These are phyloP conservation scores for Pholiota molesta DNA, from an alignment of 768 basidiomycete genomes.

Conservation along the genomic window DNA sequence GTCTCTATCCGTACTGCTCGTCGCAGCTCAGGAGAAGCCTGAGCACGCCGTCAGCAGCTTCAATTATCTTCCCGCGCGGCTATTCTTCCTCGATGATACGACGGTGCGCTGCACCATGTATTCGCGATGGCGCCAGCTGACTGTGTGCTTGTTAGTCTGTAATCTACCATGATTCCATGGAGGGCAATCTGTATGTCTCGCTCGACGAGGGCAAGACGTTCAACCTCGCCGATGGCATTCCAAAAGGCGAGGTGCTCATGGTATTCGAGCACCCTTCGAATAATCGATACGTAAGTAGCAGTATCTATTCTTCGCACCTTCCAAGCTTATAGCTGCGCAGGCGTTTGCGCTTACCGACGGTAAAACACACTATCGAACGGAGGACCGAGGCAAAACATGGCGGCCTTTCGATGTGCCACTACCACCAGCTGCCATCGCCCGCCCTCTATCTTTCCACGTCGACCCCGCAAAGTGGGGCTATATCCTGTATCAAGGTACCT, in stretches of 20 bases:
- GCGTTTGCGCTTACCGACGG: conserved; percentile 83
- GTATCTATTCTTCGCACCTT: neutral
- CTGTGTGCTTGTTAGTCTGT: conserved; percentile 40
- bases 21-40: conserved; percentile 38
- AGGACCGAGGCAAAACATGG: conserved; percentile 90
- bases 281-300: conserved; percentile 63
- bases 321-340: conserved; percentile 38
- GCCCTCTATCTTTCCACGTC: conserved; percentile 88
- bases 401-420: conserved; percentile 71
- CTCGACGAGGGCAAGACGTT: conserved; percentile 84
- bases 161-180: conserved; percentile 79
- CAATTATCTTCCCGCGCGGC: conserved; percentile 68
- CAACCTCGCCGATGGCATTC: conserved; percentile 53
- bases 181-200: conserved; percentile 76
- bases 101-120: conserved; percentile 46
- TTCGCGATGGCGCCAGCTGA: conserved; percentile 13
- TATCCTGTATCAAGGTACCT: conserved; percentile 79
- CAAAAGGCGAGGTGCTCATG: conserved; percentile 60
- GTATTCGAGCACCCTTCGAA: conserved; percentile 89
- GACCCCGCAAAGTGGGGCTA: conserved; percentile 68
- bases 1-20: conserved; percentile 19
- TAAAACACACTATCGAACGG: conserved; percentile 85
- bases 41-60: conserved; percentile 56
- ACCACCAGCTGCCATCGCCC: conserved; percentile 56
- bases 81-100: conserved; percentile 95